These are phyloP conservation scores for Talaromyces amestolkiae DNA, from an alignment of 2,329 filamentous ascomycete species.

Conservation along the genomic window DNA sequence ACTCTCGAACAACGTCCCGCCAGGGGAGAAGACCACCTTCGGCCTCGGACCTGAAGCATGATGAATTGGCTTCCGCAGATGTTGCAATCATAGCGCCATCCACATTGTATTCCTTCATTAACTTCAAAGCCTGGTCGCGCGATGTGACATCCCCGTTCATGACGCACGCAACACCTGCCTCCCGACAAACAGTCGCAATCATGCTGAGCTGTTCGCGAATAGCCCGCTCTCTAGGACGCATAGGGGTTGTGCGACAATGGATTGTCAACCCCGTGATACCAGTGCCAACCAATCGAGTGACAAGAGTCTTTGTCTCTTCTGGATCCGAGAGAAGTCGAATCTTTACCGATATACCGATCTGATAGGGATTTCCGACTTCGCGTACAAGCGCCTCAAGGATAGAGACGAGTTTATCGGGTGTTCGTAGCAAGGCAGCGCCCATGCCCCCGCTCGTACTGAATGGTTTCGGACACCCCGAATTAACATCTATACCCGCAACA, in stretches of 20 bases:
- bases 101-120: constrained; percentile 76
- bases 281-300: constrained; percentile 74
- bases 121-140: constrained; percentile 66
- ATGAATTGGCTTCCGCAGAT: constrained; percentile 84
- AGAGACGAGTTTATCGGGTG: constrained; percentile 75
- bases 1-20: constrained; percentile 73
- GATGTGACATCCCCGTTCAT: constrained; percentile 91
- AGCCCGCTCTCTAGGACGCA: constrained; percentile 85
- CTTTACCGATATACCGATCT: constrained; percentile 95
- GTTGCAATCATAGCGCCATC: constrained; percentile 98
- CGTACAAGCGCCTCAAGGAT: constrained; percentile 82
- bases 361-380: constrained; percentile 70
- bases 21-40: constrained; percentile 72
- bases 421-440: constrained; percentile 85
- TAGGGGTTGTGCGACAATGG: constrained; percentile 93
- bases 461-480: constrained; percentile 96
- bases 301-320: constrained; percentile 72
- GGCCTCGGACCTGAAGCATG: constrained; percentile 70
- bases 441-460: constrained; percentile 93
- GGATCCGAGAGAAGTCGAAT: constrained; percentile 81
- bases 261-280: constrained; percentile 91
- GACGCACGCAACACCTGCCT: constrained; percentile 83
- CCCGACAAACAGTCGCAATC: constrained; percentile 75
- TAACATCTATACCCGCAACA: constrained; percentile 92
- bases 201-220: constrained; percentile 83